These are phyloP conservation scores for Russula vinacea DNA, from an alignment of 768 basidiomycete genomes.

Conservation along the genomic window DNA sequence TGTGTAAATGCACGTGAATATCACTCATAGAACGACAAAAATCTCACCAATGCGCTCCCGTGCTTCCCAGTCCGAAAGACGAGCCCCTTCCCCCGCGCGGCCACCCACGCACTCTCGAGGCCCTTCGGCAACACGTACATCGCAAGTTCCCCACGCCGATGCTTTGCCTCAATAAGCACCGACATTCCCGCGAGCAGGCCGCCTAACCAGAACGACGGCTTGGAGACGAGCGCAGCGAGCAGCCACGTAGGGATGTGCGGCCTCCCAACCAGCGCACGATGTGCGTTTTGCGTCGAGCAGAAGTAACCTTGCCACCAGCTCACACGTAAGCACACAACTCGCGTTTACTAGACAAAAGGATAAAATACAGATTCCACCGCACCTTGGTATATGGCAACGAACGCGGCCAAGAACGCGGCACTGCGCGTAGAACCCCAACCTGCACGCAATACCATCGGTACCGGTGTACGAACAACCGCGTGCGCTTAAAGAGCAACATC, in stretches of 20 bases:
- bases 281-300: constrained; percentile 58
- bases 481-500: constrained; percentile 75
- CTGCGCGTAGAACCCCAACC: constrained; percentile 73
- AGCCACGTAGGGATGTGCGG: constrained; percentile 43
- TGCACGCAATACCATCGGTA: constrained; percentile 60
- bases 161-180: constrained; percentile 82
- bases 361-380: neutral
- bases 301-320: constrained; percentile 36
- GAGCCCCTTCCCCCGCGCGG: constrained; percentile 69
- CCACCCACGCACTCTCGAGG: constrained; percentile 86
- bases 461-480: constrained; percentile 61
- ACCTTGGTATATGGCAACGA: constrained; percentile 79
- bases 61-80: constrained; percentile 68
- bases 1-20: neutral
- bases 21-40: constrained; percentile 1
- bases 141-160: constrained; percentile 85
- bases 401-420: constrained; percentile 81
- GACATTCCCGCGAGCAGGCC: constrained; percentile 74
- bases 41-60: constrained; percentile 57
- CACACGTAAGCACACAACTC: neutral
- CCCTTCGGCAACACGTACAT: constrained; percentile 91
- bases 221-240: constrained; percentile 59
- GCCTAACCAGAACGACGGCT: constrained; percentile 67
- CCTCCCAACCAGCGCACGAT: constrained; percentile 41
- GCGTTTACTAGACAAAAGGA: neutral